Evolutionary conservation across 306 rosid genomes (phyloP).

Genomic region (Senna tora): DNA sequence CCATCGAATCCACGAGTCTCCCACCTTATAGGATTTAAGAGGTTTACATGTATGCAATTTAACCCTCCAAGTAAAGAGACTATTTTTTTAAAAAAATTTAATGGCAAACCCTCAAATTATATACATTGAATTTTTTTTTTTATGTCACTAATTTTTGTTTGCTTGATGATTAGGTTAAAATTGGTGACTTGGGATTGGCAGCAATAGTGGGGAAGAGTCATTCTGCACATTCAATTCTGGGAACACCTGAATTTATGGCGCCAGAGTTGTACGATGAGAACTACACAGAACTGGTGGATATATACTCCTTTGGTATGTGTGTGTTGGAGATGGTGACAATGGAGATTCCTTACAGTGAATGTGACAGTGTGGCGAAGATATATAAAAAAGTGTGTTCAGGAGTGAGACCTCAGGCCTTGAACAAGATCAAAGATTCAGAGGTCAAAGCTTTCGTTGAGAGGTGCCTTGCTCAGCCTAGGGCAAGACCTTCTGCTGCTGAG

Average conservation of each 20-base stretch:
- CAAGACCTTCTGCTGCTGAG: conserved; percentile 76
- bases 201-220: conserved; percentile 82
- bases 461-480: conserved; percentile 73
- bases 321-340: conserved; percentile 83
- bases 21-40: too few species aligned
- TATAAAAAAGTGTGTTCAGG: conserved; percentile 83
- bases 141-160: neutral
- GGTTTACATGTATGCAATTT: too few species aligned
- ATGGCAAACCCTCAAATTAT: too few species aligned
- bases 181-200: conserved; percentile 95
- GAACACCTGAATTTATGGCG: conserved; percentile 95
- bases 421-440: conserved; percentile 64
- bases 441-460: conserved; percentile 73
- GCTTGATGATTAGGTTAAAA: conserved; percentile 64
- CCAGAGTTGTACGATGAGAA: conserved; percentile 85
- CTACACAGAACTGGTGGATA: conserved; percentile 90
- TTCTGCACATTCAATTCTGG: conserved; percentile 81
- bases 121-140: too few species aligned
- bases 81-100: too few species aligned
- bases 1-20: too few species aligned
- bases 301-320: conserved; percentile 92
- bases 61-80: too few species aligned
- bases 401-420: conserved; percentile 65
- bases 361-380: conserved; percentile 82
- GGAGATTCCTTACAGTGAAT: conserved; percentile 87